These are phyloP conservation scores for Biancaea sappan DNA, from an alignment of 306 rosid genomes.

Conservation along the genomic window DNA sequence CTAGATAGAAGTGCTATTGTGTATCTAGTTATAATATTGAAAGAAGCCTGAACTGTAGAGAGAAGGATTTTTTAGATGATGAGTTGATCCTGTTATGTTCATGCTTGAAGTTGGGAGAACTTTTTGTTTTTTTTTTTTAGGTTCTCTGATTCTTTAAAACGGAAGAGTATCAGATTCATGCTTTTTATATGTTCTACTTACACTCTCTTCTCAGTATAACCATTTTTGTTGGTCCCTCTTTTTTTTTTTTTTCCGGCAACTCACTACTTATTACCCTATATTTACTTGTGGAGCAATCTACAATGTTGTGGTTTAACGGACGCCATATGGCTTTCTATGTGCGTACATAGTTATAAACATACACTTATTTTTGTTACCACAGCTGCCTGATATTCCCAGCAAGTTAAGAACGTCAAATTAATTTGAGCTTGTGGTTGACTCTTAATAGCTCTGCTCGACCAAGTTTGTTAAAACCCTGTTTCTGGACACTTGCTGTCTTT, in stretches of 20 bases:
- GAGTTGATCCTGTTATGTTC: background rate
- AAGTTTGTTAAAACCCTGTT: constrained; percentile 48
- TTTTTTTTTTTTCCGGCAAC: background rate
- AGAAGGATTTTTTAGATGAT: background rate
- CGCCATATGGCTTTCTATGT: background rate
- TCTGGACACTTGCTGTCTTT: constrained; percentile 38
- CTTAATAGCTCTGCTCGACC: constrained; percentile 27
- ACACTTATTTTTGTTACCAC: background rate
- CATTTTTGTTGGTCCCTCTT: background rate
- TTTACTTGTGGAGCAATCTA: constrained; percentile 1
- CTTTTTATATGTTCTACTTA: background rate
- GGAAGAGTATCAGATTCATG: background rate
- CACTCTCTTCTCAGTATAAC: background rate
- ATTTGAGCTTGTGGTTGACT: constrained; percentile 26
- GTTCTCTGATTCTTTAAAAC: background rate
- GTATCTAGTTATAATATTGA: background rate
- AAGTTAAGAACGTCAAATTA: constrained; percentile 20
- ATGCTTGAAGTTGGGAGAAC: background rate
- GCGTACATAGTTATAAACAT: background rate
- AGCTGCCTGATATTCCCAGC: constrained; percentile 18
- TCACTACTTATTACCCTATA: background rate
- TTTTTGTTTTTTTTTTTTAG: too few relatives aligned
- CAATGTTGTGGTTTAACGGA: background rate
- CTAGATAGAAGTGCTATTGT: background rate
- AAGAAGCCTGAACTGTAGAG: background rate